Percentiles rank a stretch among this genome's conserved stretches.
These are phyloP conservation scores for Juglanconis juglandina DNA, from an alignment of 2,329 filamentous ascomycete species.

Conservation along the genomic window DNA sequence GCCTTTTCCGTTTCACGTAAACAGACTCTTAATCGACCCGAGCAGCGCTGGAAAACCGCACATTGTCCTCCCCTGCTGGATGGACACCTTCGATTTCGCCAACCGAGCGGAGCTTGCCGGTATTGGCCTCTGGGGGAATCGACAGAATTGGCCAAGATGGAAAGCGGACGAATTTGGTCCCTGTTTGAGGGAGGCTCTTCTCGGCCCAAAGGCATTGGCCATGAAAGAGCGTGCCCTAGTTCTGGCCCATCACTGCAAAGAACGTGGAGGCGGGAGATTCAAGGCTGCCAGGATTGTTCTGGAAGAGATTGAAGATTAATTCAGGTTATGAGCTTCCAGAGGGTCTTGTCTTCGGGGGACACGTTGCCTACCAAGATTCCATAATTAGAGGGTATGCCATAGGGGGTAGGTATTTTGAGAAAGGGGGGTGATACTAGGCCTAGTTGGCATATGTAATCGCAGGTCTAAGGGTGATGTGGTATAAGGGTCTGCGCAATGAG, in stretches of 20 bases:
- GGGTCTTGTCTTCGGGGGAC: too few relatives aligned
- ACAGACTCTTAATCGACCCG: too few relatives aligned
- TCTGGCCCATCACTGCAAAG: neutral
- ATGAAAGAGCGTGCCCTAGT: neutral
- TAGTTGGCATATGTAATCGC: too few relatives aligned
- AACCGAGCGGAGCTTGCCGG: slow-evolving; percentile 32
- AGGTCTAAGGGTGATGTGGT: too few relatives aligned
- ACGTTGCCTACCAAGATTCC: too few relatives aligned
- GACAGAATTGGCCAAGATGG: neutral
- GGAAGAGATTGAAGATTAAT: neutral
- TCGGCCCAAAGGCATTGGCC: neutral
- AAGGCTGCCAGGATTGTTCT: neutral
- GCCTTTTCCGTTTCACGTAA: neutral
- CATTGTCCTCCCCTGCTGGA: slow-evolving; percentile 36
- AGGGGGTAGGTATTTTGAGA: too few relatives aligned
- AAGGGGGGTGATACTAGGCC: too few relatives aligned
- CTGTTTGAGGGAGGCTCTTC: neutral
- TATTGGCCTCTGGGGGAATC: slow-evolving; percentile 21
- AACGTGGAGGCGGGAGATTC: neutral
- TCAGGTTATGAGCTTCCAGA: too few relatives aligned
- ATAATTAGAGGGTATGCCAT: too few relatives aligned
- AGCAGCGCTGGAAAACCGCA: slow-evolving; percentile 35
- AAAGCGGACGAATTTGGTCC: neutral
- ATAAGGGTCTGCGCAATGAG: too few relatives aligned
- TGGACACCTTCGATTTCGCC: slow-evolving; percentile 36